A percentile compares a stretch with the other conserved stretches of the same genome.
Conservation (phyloP, 202 grass and related monocot species). For the Carex sylvatica region DNA sequence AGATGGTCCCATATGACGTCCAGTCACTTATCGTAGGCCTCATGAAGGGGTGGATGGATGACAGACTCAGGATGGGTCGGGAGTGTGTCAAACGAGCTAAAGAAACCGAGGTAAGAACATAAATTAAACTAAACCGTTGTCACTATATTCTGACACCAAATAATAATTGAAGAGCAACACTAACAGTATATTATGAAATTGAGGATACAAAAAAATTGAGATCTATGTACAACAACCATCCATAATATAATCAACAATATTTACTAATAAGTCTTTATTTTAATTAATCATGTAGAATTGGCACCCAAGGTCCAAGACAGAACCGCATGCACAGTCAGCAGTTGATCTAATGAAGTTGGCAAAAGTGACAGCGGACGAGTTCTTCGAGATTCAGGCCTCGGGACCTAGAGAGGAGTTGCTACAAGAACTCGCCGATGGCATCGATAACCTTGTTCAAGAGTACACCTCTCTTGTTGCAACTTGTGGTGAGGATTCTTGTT, state of each 20-base stretch:
- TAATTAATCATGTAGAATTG: conserved; percentile 36
- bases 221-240: neutral
- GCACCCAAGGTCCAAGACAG: conserved; percentile 63
- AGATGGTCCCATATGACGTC: conserved; percentile 50
- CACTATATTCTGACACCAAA: neutral
- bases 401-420: conserved; percentile 39
- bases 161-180: neutral
- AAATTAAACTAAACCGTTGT: neutral
- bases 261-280: conserved; percentile 1
- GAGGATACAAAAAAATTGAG: neutral
- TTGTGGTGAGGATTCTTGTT: conserved; percentile 36
- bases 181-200: neutral
- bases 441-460: conserved; percentile 49
- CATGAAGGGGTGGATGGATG: conserved; percentile 56
- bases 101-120: conserved; percentile 44
- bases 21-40: conserved; percentile 41
- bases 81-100: conserved; percentile 53
- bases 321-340: conserved; percentile 61
- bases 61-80: conserved; percentile 38
- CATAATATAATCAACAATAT: neutral
- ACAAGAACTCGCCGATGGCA: conserved; percentile 37
- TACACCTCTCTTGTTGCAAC: conserved; percentile 41
- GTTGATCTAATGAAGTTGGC: conserved; percentile 69
- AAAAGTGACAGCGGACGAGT: conserved; percentile 56
- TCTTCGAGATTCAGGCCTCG: conserved; percentile 51